Evolutionary conservation across 2,329 filamentous ascomycete species (phyloP), one percentile per base, ranked within the genome.

Genomic region (Talaromyces sp.): DNA sequence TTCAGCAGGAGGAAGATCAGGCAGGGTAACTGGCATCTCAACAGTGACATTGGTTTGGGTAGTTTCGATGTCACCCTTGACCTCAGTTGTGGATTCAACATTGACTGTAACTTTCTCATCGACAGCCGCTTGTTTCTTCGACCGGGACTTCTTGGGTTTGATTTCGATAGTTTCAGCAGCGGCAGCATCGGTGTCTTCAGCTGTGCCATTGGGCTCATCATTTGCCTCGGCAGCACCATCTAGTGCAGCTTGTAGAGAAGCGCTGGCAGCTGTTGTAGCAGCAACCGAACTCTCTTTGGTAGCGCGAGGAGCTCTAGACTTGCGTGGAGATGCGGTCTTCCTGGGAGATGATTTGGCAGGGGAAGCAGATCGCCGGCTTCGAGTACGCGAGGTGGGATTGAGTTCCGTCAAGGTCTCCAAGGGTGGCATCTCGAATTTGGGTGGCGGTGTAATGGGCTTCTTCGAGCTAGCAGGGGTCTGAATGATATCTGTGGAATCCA

Each of bases 401-500:
- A 54, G 56, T 27, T 66, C 65, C 4, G 56, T 58, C 10, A 47
- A 37, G 19, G 39, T 31, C 27, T 66, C 65, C n/a, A 63, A 19
- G 16, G 80, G 79, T 22, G 84, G 80, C 35, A 88, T 69, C 61
- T 91, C 88, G 73, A 91, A 96, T 70, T 88, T 90, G 24, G 95
- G 95, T 54, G 95, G 95, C 27, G 92, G 88, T 16, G 86, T 80
- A 69, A 97, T 97, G 67, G 84, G 86, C 80, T 92, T 93, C 69
- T 88, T 85, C 63, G 91, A 86, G 69, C 89, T 89, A 69, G 87
- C 87, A 31, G 86, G 82, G 62, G 83, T 85, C 73, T 86, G 86
- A 56, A 82, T 82, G 67, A 98, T 96, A 33, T 93, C 89, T 68
- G 89, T 83, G n/a, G 92, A 88, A 75, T 98, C 94, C 59, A 99